phyloP scores from a whole-genome alignment of 2,329 filamentous ascomycete genomes.

The Botrytis porri region DNA sequence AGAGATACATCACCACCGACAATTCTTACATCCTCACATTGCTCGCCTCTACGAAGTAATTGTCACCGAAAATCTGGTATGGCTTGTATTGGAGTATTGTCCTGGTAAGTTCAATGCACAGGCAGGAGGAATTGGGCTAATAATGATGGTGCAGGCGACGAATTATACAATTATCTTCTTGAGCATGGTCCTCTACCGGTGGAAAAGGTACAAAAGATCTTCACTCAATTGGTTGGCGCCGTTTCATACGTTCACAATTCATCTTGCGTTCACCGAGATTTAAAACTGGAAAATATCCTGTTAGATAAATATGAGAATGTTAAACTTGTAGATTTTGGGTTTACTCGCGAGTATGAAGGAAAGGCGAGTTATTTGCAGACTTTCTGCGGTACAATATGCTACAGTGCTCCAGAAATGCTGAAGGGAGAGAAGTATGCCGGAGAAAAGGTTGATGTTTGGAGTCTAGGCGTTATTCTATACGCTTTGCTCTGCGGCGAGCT shows the following conservation, averaged over 20 bases:
- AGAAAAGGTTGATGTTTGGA: constrained; percentile 98
- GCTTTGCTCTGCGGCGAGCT: constrained; percentile 80
- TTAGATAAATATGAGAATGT: constrained; percentile 97
- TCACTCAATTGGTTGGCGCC: constrained; percentile 90
- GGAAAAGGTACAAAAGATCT: constrained; percentile 90
- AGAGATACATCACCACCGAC: constrained; percentile 97
- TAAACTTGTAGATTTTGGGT: constrained; percentile 96
- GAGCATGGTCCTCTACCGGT: constrained; percentile 79
- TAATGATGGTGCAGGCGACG: constrained; percentile 64
- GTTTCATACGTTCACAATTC: constrained; percentile 94
- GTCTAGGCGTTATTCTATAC: constrained; percentile 79
- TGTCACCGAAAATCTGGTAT: constrained; percentile 90
- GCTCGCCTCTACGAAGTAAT: constrained; percentile 96
- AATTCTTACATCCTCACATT: constrained; percentile 97
- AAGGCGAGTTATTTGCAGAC: constrained; percentile 93
- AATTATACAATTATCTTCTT: constrained; percentile 94
- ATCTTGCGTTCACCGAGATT: constrained; percentile 91
- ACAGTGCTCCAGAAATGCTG: constrained; percentile 97
- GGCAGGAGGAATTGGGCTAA: constrained; percentile 32
- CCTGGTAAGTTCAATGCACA: constrained; percentile 57
- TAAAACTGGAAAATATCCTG: constrained; percentile 95
- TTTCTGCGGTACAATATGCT: constrained; percentile 96
- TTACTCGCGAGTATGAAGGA: constrained; percentile 95
- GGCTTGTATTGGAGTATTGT: constrained; percentile 96
- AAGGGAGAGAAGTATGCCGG: constrained; percentile 97